Evolutionary conservation across 148 eudicot genomes (phyloP).

Genomic region (Camellia lanceoleosa): DNA sequence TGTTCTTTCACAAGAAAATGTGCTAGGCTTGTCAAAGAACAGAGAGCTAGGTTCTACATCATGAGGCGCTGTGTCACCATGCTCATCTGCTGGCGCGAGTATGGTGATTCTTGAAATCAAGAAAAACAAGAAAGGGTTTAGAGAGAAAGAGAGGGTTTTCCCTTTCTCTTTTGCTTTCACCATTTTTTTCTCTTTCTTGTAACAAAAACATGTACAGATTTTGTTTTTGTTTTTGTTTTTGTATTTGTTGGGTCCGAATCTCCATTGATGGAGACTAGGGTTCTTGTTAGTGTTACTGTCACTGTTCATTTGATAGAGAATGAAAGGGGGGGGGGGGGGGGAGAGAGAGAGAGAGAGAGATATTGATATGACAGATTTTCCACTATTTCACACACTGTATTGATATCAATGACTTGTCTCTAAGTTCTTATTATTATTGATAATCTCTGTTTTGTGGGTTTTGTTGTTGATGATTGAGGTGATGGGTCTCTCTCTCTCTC

Average conservation of each 20-base stretch:
- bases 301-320: slow-evolving; percentile 2
- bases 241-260: neutral
- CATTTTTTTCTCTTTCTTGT: slow-evolving; percentile 20
- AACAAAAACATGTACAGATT: slow-evolving; percentile 20
- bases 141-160: neutral
- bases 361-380: neutral
- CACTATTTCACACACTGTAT: neutral
- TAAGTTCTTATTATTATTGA: neutral
- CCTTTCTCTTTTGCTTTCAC: slow-evolving; percentile 2
- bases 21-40: slow-evolving; percentile 68
- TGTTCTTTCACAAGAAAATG: slow-evolving; percentile 74
- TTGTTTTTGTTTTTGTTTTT: neutral
- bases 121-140: neutral
- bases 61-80: slow-evolving; percentile 77
- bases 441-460: slow-evolving; percentile 10
- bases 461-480: slow-evolving; percentile 2
- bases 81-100: slow-evolving; percentile 84
- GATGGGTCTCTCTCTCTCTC: slow-evolving; percentile 5
- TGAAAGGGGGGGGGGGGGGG: no score
- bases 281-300: neutral
- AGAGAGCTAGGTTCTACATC: slow-evolving; percentile 82
- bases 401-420: no score
- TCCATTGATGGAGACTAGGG: slow-evolving; percentile 5
- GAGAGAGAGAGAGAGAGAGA: neutral
- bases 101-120: slow-evolving; percentile 46